These are phyloP conservation scores for Volvariella volvacea DNA, from an alignment of 1,284 basidiomycete species.

Conservation along the genomic window DNA sequence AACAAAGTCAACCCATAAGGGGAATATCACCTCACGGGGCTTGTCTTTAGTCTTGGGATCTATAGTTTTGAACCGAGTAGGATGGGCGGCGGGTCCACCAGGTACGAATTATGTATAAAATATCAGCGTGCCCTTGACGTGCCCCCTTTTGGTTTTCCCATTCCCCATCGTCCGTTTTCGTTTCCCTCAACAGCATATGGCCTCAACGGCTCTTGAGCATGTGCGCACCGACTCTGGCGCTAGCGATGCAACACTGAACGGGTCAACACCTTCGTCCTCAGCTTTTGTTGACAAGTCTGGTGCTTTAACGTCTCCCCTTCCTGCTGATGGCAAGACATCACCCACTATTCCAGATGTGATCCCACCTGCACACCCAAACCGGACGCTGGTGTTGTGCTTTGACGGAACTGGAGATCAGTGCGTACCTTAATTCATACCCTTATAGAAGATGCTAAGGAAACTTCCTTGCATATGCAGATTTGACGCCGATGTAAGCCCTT, in stretches of 20 bases:
- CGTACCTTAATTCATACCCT: background rate
- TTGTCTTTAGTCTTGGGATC: too few species aligned
- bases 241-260: background rate
- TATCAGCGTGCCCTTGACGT: too few species aligned
- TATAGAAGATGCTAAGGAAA: background rate
- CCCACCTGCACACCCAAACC: background rate
- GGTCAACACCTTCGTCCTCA: background rate
- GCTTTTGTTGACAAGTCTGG: background rate
- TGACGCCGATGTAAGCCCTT: constrained; percentile 12
- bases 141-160: too few species aligned
- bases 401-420: constrained; percentile 19
- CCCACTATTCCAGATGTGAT: background rate
- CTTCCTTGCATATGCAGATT: constrained; percentile 8
- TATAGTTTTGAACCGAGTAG: too few species aligned
- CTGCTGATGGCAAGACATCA: background rate
- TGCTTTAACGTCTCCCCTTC: background rate
- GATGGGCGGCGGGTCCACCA: too few species aligned
- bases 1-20: too few species aligned
- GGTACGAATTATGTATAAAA: too few species aligned
- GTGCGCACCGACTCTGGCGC: too few species aligned
- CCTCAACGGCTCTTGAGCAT: too few species aligned
- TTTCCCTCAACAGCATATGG: too few species aligned
- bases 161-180: too few species aligned
- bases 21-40: too few species aligned
- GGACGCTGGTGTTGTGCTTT: constrained; percentile 7